Conservation (phyloP, 2,329 filamentous ascomycete genomes). For the Aspergillus flavus region DNA sequence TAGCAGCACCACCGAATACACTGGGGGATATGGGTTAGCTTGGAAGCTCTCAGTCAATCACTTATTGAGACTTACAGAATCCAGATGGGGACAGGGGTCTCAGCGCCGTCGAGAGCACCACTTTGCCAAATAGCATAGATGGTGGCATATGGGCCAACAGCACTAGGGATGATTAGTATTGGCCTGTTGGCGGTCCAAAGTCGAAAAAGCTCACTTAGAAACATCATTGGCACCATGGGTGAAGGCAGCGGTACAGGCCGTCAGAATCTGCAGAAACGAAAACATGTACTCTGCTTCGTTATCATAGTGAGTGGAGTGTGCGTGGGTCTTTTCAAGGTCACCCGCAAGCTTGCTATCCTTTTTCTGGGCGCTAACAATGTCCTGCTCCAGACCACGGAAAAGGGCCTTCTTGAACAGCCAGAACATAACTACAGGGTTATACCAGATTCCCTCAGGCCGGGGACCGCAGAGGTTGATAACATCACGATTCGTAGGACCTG, state of each 20-base stretch:
- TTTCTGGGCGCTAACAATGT: conserved; percentile 18
- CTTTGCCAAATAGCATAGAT: conserved; percentile 20
- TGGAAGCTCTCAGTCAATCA: too few relatives aligned
- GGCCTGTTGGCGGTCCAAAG: not conserved
- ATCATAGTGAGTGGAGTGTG: conserved; percentile 19
- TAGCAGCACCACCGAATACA: conserved; percentile 18
- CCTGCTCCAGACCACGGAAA: conserved; percentile 22
- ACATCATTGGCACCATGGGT: conserved; percentile 24
- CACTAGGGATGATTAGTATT: conserved; percentile 10
- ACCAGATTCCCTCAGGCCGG: not conserved
- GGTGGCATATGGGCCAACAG: conserved; percentile 22
- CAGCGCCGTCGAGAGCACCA: conserved; percentile 3
- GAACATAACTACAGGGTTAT: conserved; percentile 15
- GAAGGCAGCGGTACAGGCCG: conserved; percentile 20
- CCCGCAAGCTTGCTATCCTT: conserved; percentile 18
- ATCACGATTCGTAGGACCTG: too few relatives aligned
- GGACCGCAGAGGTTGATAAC: too few relatives aligned
- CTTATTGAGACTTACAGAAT: conserved; percentile 15
- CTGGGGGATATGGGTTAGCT: not conserved
- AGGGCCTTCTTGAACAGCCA: conserved; percentile 17
- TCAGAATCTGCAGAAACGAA: conserved; percentile 21
- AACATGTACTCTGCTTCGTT: conserved; percentile 23
- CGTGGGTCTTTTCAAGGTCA: conserved; percentile 20
- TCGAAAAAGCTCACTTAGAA: conserved; percentile 16
- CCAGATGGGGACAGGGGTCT: conserved; percentile 21